Percentiles rank a stretch among this genome's conserved stretches.
Conservation (phyloP, 176 grass and related monocot genomes). For the Oryza glaberrima region DNA sequence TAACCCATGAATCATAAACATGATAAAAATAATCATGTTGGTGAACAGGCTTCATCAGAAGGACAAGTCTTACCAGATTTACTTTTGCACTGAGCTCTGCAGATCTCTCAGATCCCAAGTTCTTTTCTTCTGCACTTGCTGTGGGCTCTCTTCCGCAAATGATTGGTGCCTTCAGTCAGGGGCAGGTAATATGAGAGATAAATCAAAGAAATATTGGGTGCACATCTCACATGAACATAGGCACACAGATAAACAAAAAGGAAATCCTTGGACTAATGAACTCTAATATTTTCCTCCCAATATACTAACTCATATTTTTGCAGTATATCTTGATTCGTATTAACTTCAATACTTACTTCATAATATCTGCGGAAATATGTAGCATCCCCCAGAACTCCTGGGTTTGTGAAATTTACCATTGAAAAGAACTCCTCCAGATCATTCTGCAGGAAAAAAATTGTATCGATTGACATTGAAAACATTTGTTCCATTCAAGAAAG, state of each 20-base stretch:
- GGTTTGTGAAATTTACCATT: constrained; percentile 99
- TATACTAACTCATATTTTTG: constrained; percentile 3
- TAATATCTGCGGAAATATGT: constrained; percentile 92
- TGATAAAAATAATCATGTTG: not conserved
- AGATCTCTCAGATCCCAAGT: constrained; percentile 93
- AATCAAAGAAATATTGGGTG: constrained; percentile 29
- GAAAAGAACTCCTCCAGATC: constrained; percentile 98
- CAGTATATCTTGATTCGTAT: constrained; percentile 20
- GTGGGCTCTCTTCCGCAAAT: constrained; percentile 89
- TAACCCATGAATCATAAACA: constrained; percentile 20
- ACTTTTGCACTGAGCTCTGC: constrained; percentile 91
- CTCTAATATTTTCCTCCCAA: not conserved
- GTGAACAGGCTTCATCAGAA: constrained; percentile 13
- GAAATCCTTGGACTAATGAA: not conserved
- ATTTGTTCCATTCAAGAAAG: not conserved
- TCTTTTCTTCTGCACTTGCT: constrained; percentile 73
- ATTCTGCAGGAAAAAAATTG: constrained; percentile 65
- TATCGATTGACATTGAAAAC: constrained; percentile 26
- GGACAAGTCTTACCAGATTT: constrained; percentile 69
- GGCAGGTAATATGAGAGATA: constrained; percentile 15
- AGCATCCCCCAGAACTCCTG: constrained; percentile 81
- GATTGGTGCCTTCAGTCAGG: constrained; percentile 70
- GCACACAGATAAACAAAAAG: not conserved
- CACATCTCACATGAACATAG: constrained; percentile 3
- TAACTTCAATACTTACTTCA: constrained; percentile 64